Evolutionary conservation across 1,284 basidiomycete species (phyloP).

Genomic region (Pseudozyma flocculosa): DNA sequence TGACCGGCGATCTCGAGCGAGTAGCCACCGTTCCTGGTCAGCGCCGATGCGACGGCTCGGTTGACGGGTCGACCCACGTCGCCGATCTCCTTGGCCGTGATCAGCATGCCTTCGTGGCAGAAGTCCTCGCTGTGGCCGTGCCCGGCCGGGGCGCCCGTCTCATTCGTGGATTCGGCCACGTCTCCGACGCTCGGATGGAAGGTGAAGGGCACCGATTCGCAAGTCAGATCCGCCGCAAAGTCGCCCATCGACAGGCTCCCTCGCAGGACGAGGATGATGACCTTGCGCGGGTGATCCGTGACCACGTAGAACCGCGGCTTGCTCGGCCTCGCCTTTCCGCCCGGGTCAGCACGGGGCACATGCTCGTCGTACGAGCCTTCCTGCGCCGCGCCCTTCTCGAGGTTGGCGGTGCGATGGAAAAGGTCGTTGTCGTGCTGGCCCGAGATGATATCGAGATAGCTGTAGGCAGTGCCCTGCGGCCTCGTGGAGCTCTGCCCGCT

Average conservation of each 20-base stretch:
- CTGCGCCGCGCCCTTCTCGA: constrained; percentile 27
- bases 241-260: constrained; percentile 54
- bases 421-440: constrained; percentile 48
- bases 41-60: constrained; percentile 69
- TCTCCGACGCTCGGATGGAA: constrained; percentile 5
- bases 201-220: constrained; percentile 39
- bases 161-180: too few relatives aligned
- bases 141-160: too few relatives aligned
- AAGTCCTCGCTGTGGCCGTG: constrained; percentile 10
- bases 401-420: constrained; percentile 43
- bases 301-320: constrained; percentile 51
- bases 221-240: constrained; percentile 54
- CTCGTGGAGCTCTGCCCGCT: not conserved
- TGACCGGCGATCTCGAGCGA: constrained; percentile 68
- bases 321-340: constrained; percentile 21
- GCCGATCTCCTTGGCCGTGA: constrained; percentile 76
- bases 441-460: constrained; percentile 24
- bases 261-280: constrained; percentile 47
- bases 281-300: constrained; percentile 42
- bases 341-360: not conserved
- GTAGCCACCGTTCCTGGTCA: constrained; percentile 70
- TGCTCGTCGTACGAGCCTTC: constrained; percentile 36
- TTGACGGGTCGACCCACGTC: constrained; percentile 74
- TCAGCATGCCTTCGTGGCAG: constrained; percentile 69
- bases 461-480: not conserved